A percentile compares a stretch with the other conserved stretches of the same genome.
These are phyloP conservation scores for Brassica balearica DNA, from an alignment of 441 rosid species.

Conservation along the genomic window DNA sequence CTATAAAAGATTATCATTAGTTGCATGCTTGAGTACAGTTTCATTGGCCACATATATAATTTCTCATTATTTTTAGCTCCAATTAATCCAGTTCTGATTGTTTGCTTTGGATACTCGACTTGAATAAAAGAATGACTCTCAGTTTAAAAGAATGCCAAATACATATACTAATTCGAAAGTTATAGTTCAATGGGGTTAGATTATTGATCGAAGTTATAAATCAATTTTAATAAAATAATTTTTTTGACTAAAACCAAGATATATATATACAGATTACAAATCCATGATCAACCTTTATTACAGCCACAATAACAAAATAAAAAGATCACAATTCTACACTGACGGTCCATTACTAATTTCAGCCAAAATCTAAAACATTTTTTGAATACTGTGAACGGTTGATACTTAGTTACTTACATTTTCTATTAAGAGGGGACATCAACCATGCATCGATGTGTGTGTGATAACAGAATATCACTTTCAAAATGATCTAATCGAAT, in stretches of 20 bases:
- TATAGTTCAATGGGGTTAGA: background rate
- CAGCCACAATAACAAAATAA: conserved; percentile 4
- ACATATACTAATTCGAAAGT: background rate
- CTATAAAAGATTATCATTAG: background rate
- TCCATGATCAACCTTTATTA: background rate
- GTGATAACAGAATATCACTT: conserved; percentile 34
- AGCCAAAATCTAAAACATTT: background rate
- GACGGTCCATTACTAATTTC: conserved; percentile 12
- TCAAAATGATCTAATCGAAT: conserved; percentile 25
- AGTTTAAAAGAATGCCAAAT: background rate
- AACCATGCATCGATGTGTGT: conserved; percentile 34
- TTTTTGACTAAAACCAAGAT: background rate
- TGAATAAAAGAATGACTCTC: background rate
- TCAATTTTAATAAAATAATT: background rate
- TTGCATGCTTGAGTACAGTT: background rate
- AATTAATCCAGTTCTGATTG: background rate
- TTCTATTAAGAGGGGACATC: conserved; percentile 12
- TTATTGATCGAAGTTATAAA: background rate
- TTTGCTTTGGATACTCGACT: background rate
- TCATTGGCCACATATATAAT: background rate
- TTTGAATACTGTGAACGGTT: background rate
- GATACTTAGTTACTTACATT: background rate
- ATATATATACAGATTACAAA: background rate
- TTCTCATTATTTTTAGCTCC: background rate
- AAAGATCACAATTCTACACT: conserved; percentile 1